phyloP scores from a whole-genome alignment of 805 yeast genomes.

The Pichia eremophila region DNA sequence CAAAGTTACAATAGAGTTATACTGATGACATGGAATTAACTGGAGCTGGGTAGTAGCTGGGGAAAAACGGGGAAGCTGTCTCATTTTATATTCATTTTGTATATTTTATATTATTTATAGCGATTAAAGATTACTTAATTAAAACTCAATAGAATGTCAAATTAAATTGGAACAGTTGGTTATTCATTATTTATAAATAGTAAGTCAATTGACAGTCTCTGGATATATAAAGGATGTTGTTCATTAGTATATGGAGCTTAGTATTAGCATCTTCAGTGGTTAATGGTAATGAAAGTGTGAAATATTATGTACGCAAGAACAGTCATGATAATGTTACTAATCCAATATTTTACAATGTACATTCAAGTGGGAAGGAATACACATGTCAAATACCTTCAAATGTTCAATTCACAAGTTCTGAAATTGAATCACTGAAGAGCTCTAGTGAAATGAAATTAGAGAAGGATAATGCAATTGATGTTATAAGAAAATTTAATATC shows the following conservation, averaged over 20 bases:
- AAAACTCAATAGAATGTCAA: too few species aligned
- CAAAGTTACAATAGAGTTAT: too few species aligned
- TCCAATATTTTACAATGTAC: not conserved
- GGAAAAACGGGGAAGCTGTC: too few species aligned
- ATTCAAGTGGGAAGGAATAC: not conserved
- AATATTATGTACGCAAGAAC: not conserved
- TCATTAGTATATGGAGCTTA: not conserved
- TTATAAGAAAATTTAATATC: conserved; percentile 10
- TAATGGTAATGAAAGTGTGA: not conserved
- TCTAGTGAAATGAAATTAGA: conserved; percentile 4
- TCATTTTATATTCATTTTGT: too few species aligned
- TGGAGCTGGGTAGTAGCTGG: too few species aligned
- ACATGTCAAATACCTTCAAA: not conserved
- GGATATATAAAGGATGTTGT: not conserved
- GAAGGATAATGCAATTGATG: conserved; percentile 14
- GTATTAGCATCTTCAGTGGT: not conserved
- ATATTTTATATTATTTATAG: too few species aligned
- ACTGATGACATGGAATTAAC: too few species aligned
- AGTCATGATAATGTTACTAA: not conserved
- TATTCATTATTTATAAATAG: too few species aligned
- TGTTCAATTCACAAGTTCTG: not conserved
- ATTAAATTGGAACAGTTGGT: too few species aligned
- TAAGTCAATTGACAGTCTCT: too few species aligned
- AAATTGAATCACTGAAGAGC: not conserved
- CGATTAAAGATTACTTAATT: too few species aligned